Base-by-base conservation (phyloP, 192 early-diverging fungal species). In the Coemansia sp. region DNA sequence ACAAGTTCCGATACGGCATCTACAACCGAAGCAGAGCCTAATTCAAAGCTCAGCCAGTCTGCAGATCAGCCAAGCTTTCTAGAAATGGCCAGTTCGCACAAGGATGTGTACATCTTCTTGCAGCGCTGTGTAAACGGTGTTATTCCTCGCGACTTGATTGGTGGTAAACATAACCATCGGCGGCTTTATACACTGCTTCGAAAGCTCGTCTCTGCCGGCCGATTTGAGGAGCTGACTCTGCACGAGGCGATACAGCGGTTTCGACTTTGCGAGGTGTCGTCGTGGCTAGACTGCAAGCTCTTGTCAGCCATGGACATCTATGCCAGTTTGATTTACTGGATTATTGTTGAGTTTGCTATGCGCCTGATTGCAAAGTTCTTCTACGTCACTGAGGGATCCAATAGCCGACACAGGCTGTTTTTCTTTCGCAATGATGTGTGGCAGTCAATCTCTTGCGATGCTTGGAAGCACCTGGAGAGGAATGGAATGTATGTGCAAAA, bases 381-480 rank as follows among this genome's bases (percentile, higher is more conserved):
- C 65, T 94, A 93, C 57, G 83, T 88, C n/a, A 94, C 94, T 5
- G 92, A 96, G 56, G 80, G 83, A 56, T 79, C 87, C 3, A 64
- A 76, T 10, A 75, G 85, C 43, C 86, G 88, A 49, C 86, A 88
- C 64, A 73, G 65, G 45, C 64, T 93, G 25, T 87, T 89, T 66
- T 94, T 89, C 62, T 94, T 89, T 69, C 88, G 91, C 15, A 87
- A 89, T 56, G 89, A 89, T 32, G 82, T 88, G 5, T 96, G 94
- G 94, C 62, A 63, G 1, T 57, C 38, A 5, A 73, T 92, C 29
- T 80, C 83, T 4, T 69, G 67, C 48, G 65, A 83, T 4, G 76
- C 86, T 1, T 74, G 83, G 55, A 60, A 51, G 4, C 67, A 47
- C 15, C 73, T 91, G 3, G 71, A 67, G 21, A 70, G 59, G 22